Evolutionary conservation across 106 monocot genomes (phyloP), one percentile per base, ranked within the genome.

Genomic region (Phalaenopsis equestris): DNA sequence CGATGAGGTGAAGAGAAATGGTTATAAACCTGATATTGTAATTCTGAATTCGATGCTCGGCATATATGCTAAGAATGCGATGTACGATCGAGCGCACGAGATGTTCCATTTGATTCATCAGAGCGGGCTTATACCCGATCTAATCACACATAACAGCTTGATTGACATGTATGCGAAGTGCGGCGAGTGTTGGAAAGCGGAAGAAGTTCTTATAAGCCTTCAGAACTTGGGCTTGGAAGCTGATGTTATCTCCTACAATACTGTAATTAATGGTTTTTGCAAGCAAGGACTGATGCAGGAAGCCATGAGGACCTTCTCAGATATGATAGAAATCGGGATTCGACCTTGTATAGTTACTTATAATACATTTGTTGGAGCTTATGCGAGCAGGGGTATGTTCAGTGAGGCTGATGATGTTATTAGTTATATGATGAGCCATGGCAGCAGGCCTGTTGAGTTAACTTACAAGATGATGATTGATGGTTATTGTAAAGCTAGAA

Each of bases 251-350:
- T 91, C 93, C 1, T 96, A 91, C 75, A 96, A 95, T 80, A 96
- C 95, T 5, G 95, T 96, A 46, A 96, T 96, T 77, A 96, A 96
- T 78, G 95, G 89, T 38, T 96, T 88, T 76, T 93, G 95, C 83
- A 93, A 87, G 80, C 87, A 91, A 81, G 89, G 95, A 55, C 86
- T 93, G 18, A 87, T 96, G 86, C 72, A 80, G 6, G 95, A 96
- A 75, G 95, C 91, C 2, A 56, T 93, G 57, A 84, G 93, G 82
- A 79, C 89, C 58, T 64, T 91, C 21, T 79, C 87, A 3, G 89
- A 88, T 45, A 93, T 96, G 93, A 85, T 86, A 73, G 85, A 79
- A 49, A 42, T 55, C 24, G 89, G 89, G 18, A 80, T 96, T 77
- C 58, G 80, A 8, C 95, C 95, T 16, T 93, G 91, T 82, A 75